Evolutionary conservation across 2,329 filamentous ascomycete species (phyloP).

Genomic region (Venturia oleaginea): DNA sequence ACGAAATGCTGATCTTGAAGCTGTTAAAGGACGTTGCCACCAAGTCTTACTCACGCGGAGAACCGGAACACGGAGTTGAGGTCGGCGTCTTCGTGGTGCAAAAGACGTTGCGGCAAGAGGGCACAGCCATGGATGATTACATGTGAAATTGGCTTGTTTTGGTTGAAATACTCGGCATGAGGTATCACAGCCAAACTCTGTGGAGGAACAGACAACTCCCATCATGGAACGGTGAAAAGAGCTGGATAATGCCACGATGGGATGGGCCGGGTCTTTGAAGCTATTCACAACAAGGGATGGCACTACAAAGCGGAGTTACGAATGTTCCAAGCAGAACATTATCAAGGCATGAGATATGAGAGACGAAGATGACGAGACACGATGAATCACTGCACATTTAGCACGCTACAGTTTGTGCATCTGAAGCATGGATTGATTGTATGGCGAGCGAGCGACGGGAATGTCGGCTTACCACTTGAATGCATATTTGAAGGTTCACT

Average conservation of each 20-base stretch:
- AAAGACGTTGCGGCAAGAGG: conserved; percentile 16
- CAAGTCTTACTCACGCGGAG: conserved; percentile 36
- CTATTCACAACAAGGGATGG: not conserved
- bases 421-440: not conserved
- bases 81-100: conserved; percentile 39
- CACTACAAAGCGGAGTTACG: not conserved
- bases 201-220: not conserved
- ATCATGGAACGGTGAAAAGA: not conserved
- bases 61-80: conserved; percentile 38
- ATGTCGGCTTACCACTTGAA: not conserved
- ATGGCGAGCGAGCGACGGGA: not conserved
- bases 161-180: not conserved
- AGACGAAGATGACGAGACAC: not conserved
- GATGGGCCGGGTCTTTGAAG: not conserved
- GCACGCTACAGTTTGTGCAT: not conserved
- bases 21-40: conserved; percentile 50
- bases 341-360: not conserved
- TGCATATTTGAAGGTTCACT: not conserved
- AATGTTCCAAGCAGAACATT: not conserved
- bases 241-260: not conserved
- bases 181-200: not conserved
- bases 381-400: not conserved
- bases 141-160: not conserved
- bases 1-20: conserved; percentile 35
- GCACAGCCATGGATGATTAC: not conserved